Evolutionary conservation across 164 flowering plant genomes (phyloP).

Genomic region (Magnolia sinica): DNA sequence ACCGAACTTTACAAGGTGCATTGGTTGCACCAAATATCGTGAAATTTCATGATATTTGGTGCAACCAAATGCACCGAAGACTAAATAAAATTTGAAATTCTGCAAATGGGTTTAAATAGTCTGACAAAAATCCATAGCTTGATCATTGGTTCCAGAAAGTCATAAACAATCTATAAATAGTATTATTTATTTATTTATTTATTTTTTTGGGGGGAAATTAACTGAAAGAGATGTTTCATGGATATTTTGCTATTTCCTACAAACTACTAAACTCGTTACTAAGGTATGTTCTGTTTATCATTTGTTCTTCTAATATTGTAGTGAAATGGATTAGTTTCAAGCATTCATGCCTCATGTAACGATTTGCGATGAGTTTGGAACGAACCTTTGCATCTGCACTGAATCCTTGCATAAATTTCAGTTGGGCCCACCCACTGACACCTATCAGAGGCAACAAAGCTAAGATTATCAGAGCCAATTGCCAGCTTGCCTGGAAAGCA

Average conservation of each 20-base stretch:
- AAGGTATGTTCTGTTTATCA: neutral
- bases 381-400: constrained; percentile 43
- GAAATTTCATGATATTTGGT: no score
- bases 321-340: neutral
- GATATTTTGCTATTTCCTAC: neutral
- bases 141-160: neutral
- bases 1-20: no score
- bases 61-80: neutral
- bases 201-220: no score
- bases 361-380: neutral
- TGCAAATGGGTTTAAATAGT: neutral
- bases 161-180: neutral
- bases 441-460: constrained; percentile 34
- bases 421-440: constrained; percentile 32
- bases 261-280: neutral
- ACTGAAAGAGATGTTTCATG: neutral
- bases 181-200: neutral
- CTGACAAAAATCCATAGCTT: neutral
- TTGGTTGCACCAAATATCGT: no score
- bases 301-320: neutral
- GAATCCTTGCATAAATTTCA: constrained; percentile 40
- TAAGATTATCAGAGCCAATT: constrained; percentile 36
- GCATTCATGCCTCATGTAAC: neutral
- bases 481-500: constrained; percentile 41
- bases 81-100: neutral